phyloP scores from a whole-genome alignment of 441 rosid genomes.

The California macrophylla region DNA sequence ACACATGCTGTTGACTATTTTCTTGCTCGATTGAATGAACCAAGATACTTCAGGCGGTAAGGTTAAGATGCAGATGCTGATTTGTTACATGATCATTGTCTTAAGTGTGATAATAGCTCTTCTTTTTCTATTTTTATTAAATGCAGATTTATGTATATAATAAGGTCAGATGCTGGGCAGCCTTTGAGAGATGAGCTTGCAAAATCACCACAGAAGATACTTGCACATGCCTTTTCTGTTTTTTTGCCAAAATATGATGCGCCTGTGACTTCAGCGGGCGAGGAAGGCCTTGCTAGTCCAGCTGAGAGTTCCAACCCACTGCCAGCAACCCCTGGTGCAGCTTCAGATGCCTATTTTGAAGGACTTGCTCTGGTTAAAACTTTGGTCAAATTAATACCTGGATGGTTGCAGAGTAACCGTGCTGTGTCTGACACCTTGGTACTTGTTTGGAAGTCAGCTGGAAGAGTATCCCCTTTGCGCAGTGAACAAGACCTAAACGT shows the following conservation, averaged over 20 bases:
- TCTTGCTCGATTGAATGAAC: constrained; percentile 81
- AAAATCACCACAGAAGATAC: constrained; percentile 82
- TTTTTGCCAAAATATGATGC: constrained; percentile 59
- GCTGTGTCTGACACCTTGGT: constrained; percentile 74
- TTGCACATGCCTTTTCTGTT: constrained; percentile 74
- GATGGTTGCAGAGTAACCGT: constrained; percentile 86
- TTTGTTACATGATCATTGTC: constrained; percentile 12
- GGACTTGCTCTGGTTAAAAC: constrained; percentile 90
- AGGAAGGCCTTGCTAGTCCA: constrained; percentile 42
- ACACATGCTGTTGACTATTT: constrained; percentile 94
- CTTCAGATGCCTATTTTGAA: constrained; percentile 78
- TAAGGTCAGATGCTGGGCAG: constrained; percentile 93
- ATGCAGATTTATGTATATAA: constrained; percentile 85
- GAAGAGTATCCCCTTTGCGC: constrained; percentile 73
- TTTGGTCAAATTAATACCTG: constrained; percentile 77
- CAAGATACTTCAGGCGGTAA: constrained; percentile 87
- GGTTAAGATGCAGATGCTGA: constrained; percentile 23
- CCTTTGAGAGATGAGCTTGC: constrained; percentile 95
- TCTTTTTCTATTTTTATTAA: constrained; percentile 16
- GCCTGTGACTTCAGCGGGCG: constrained; percentile 43
- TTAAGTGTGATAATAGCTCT: not conserved
- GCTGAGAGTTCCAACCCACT: constrained; percentile 41
- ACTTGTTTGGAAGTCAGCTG: constrained; percentile 86
- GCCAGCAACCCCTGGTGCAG: constrained; percentile 31
- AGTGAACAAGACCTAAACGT: constrained; percentile 91